These are phyloP conservation scores for Leccinum rimulosum DNA, from an alignment of 768 basidiomycete genomes.

Conservation along the genomic window DNA sequence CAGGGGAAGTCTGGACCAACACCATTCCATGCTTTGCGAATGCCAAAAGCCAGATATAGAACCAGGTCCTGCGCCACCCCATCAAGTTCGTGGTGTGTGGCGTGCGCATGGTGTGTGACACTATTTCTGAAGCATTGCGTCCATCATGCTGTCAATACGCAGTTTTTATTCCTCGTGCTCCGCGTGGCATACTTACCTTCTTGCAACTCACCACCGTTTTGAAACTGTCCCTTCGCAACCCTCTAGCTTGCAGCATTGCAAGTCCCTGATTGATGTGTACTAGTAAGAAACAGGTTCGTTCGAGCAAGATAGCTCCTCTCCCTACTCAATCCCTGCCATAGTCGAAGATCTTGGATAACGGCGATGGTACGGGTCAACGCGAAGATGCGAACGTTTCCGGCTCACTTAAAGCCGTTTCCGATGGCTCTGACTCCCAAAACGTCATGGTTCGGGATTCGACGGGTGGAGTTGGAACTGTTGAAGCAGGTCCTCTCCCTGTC, in stretches of 20 bases:
- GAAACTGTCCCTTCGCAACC: neutral
- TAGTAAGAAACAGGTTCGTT: constrained; percentile 16
- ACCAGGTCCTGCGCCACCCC: neutral
- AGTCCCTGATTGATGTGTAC: constrained; percentile 14
- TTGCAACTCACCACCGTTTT: neutral
- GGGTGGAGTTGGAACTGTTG: too few species aligned
- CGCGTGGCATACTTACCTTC: neutral
- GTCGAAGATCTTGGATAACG: constrained; percentile 5
- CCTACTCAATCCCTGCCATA: constrained; percentile 6
- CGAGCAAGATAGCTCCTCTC: neutral
- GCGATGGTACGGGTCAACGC: neutral
- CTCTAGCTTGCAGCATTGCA: neutral
- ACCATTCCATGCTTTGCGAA: neutral
- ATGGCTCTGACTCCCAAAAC: too few species aligned
- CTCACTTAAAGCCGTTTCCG: too few species aligned
- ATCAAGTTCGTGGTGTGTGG: constrained; percentile 10
- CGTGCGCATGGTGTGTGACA: constrained; percentile 12
- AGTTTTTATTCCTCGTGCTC: neutral
- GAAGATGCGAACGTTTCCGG: neutral
- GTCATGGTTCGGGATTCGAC: too few species aligned
- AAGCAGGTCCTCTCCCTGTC: too few species aligned
- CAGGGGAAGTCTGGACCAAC: neutral
- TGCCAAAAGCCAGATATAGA: neutral
- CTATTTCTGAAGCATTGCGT: constrained; percentile 3
- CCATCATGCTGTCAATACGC: constrained; percentile 1